Conservation (phyloP, 23 red algal species). For the Gracilaria vermiculophylla region DNA sequence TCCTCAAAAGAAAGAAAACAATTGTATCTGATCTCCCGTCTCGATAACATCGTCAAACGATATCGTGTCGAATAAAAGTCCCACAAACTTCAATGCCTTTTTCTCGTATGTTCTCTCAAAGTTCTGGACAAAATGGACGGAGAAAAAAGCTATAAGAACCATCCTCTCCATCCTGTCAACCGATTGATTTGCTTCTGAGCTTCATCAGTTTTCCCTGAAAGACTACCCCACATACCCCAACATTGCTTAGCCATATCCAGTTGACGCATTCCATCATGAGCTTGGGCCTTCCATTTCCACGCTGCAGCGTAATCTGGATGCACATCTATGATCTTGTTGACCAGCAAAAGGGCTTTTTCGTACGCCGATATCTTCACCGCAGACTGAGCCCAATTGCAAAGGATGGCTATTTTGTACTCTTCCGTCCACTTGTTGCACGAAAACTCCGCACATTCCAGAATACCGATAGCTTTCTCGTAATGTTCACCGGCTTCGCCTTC, state of each 20-base stretch:
- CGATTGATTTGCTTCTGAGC: neutral
- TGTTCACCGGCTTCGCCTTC: neutral
- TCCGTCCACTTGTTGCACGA: neutral
- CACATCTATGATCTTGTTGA: neutral
- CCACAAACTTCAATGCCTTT: too few relatives aligned
- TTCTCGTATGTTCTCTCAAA: too few relatives aligned
- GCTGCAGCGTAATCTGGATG: neutral
- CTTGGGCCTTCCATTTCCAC: slow-evolving; percentile 29
- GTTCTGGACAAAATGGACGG: neutral
- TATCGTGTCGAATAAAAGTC: too few relatives aligned
- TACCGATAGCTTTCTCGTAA: slow-evolving; percentile 6
- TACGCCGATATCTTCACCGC: neutral
- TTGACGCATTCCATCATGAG: neutral
- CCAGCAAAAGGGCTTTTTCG: neutral
- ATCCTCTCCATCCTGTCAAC: neutral
- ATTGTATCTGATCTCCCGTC: too few relatives aligned
- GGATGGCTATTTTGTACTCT: neutral
- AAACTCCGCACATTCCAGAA: neutral
- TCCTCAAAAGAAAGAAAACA: too few relatives aligned
- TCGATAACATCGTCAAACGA: too few relatives aligned
- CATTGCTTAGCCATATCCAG: neutral
- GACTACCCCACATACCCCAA: slow-evolving; percentile 21
- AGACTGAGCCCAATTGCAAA: slow-evolving; percentile 22
- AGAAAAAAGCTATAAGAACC: neutral
- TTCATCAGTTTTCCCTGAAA: slow-evolving; percentile 5